These are phyloP conservation scores for Allium cepa DNA, from an alignment of 106 monocot species.

Conservation along the genomic window DNA sequence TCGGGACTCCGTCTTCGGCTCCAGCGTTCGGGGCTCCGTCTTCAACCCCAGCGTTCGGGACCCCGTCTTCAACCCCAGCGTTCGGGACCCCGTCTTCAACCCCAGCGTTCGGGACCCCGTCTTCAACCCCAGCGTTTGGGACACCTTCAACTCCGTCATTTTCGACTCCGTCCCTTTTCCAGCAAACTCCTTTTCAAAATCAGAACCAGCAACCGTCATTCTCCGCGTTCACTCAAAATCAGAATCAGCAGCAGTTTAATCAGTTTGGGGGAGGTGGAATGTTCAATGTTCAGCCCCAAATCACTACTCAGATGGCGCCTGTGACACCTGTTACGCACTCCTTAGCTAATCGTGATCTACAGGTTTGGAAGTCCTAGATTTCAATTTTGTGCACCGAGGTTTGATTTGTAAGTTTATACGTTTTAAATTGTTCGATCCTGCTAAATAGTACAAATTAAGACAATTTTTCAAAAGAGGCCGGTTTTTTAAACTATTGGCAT, in stretches of 20 bases:
- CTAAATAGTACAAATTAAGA: not conserved
- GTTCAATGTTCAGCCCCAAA: conserved; percentile 18
- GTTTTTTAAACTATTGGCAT: too few relatives aligned
- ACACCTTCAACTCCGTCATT: conserved; percentile 19
- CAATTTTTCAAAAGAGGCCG: too few relatives aligned
- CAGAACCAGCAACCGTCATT: conserved; percentile 15
- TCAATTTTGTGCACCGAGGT: not conserved
- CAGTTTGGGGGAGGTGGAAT: conserved; percentile 10
- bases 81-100: conserved; percentile 13
- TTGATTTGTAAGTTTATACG: not conserved
- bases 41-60: conserved; percentile 23
- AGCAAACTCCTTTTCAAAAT: conserved; percentile 16
- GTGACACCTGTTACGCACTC: conserved; percentile 63
- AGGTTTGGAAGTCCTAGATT: conserved; percentile 29
- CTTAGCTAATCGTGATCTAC: conserved; percentile 74
- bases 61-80: conserved; percentile 17
- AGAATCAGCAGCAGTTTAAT: conserved; percentile 31
- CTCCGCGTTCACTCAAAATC: conserved; percentile 25
- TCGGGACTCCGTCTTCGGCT: too few relatives aligned
- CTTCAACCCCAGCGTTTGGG: conserved; percentile 26
- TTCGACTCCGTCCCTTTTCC: conserved; percentile 18
- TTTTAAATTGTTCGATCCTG: not conserved
- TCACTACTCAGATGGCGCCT: conserved; percentile 94
- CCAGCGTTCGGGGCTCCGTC: conserved; percentile 4
- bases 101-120: conserved; percentile 24